Base-by-base conservation (phyloP, 2,329 filamentous ascomycete genomes). In the Ceratocystis ficicola region DNA sequence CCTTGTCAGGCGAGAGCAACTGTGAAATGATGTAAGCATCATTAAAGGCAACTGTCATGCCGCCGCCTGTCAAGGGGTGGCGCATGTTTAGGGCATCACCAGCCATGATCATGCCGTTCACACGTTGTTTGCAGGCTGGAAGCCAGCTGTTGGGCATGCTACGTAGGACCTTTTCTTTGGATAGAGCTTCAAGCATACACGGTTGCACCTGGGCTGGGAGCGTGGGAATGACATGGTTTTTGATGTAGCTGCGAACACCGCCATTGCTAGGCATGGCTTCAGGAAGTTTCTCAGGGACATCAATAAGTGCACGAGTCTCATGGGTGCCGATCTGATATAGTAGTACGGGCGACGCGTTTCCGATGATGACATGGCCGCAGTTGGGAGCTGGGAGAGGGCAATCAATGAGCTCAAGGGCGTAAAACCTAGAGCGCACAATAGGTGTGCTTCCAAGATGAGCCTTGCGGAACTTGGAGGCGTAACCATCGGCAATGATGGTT, bases 51-150 rank as follows among this genome's bases (percentile, higher is more conserved):
- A 97, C 94, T 0, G 93, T 97, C 94, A 99, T 99, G 71, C 94
- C 94, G 70, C 94, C 94, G 64, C 94, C 94, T 0, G 94, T 99
- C 12, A 99, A 81, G 1, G 94, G 94, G 76, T 99, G 94, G n/a
- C 94, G 89, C 94, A 99, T 99, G 79, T 99, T 99, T 81, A 95
- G 87, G 15, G 94, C 93, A 74, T 99, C 94, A 67, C 94, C 94
- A 7, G 97, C 81, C 44, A 99, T 79, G 62, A 96, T 81, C 68
- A 96, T 82, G 73, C 89, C 88, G 59, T 75, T 76, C 57, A 72
- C 68, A 59, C 63, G 62, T 68, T 88, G 88, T 57, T 76, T 77
- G 0, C 85, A 82, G 0, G 94, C 85, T 4, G 94, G 92, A 1
- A 99, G 83, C 81, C 89, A 99, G 68, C 88, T 93, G 77, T 97